A percentile compares a stretch with the other conserved stretches of the same genome.
These are phyloP conservation scores for Corrigiola litoralis DNA, from an alignment of 179 eudicot species.

Conservation along the genomic window DNA sequence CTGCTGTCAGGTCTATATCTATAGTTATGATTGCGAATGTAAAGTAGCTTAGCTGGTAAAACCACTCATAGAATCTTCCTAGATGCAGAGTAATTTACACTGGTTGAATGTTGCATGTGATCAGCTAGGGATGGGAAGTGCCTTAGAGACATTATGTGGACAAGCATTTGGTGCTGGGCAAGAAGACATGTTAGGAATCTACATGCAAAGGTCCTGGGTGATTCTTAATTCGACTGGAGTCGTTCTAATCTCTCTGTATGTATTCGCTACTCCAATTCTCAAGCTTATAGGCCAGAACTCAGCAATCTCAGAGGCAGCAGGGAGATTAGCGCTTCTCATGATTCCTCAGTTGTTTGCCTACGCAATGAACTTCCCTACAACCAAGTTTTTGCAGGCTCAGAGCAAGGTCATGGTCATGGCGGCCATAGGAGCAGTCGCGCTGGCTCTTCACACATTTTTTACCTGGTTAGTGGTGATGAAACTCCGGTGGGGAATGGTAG, in stretches of 20 bases:
- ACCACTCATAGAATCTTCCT: too few relatives aligned
- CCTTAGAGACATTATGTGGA: slow-evolving; percentile 63
- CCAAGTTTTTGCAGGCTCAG: slow-evolving; percentile 59
- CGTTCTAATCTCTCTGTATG: slow-evolving; percentile 24
- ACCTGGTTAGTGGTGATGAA: slow-evolving; percentile 46
- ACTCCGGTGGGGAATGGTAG: slow-evolving; percentile 49
- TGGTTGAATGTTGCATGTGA: too few relatives aligned
- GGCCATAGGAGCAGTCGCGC: slow-evolving; percentile 26
- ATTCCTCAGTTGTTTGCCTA: slow-evolving; percentile 58
- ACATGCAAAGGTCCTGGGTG: slow-evolving; percentile 66
- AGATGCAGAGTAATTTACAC: too few relatives aligned
- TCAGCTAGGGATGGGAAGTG: slow-evolving; percentile 64
- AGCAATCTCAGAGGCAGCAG: slow-evolving; percentile 36
- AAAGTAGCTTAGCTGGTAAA: too few relatives aligned
- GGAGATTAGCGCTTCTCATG: slow-evolving; percentile 46
- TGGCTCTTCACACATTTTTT: slow-evolving; percentile 37
- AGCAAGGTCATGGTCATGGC: slow-evolving; percentile 65
- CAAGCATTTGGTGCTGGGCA: slow-evolving; percentile 72
- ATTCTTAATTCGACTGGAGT: slow-evolving; percentile 43
- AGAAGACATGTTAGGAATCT: slow-evolving; percentile 47
- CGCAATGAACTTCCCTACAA: slow-evolving; percentile 47
- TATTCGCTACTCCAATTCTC: slow-evolving; percentile 43
- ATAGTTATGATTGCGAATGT: too few relatives aligned
- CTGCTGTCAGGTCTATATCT: too few relatives aligned
- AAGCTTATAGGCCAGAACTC: slow-evolving; percentile 41